Percentiles rank a stretch among this genome's conserved stretches.
These are phyloP conservation scores for Candida railenensis DNA, from an alignment of 805 yeast genomes.

Conservation along the genomic window DNA sequence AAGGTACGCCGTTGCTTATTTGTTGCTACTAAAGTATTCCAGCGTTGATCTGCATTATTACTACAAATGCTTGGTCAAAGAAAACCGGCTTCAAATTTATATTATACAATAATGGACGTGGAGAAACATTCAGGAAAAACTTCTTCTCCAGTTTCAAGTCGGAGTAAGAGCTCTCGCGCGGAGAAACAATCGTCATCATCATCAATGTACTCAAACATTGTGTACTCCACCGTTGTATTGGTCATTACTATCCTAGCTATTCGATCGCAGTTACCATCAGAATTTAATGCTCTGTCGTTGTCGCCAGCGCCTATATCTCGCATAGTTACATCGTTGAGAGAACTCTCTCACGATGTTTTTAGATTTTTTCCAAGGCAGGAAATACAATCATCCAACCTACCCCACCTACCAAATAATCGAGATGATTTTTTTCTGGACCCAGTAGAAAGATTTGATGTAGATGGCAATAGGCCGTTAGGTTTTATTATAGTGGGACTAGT, in stretches of 20 bases:
- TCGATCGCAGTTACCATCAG: too few relatives aligned
- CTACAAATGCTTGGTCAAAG: background rate
- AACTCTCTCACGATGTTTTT: too few relatives aligned
- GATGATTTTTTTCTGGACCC: constrained; percentile 24
- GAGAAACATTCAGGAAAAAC: background rate
- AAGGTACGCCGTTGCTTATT: too few relatives aligned
- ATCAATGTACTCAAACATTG: too few relatives aligned
- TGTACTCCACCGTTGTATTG: background rate
- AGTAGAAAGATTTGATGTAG: constrained; percentile 24
- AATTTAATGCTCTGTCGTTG: too few relatives aligned
- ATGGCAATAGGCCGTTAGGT: constrained; percentile 12
- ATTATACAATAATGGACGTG: background rate
- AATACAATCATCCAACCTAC: background rate
- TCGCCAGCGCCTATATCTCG: background rate
- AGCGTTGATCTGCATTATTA: too few relatives aligned
- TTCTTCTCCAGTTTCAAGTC: background rate
- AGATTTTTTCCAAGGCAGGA: background rate
- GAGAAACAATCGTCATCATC: background rate
- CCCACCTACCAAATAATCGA: background rate
- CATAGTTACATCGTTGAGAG: background rate
- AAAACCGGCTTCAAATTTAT: background rate
- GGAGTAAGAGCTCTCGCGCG: background rate
- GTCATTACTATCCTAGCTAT: background rate
- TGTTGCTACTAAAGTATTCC: too few relatives aligned
- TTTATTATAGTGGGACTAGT: background rate